These are phyloP conservation scores for Terfezia boudieri DNA, from an alignment of 495 filamentous ascomycete species.

Conservation along the genomic window DNA sequence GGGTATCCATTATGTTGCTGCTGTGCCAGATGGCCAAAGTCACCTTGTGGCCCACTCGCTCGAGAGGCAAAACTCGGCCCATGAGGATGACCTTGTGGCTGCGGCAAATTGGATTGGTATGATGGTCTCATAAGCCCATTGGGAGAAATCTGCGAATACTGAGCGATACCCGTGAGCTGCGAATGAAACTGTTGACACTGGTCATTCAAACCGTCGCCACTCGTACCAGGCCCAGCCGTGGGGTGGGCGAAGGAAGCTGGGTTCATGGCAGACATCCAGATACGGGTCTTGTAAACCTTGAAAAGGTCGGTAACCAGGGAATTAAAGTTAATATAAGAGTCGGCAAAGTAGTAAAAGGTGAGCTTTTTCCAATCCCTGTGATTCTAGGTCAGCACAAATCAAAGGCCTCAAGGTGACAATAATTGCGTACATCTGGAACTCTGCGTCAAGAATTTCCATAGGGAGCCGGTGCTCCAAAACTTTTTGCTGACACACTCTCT, in stretches of 20 bases:
- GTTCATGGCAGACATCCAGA: conserved; percentile 99
- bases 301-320: conserved; percentile 89
- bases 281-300: conserved; percentile 95
- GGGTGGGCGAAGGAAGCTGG: conserved; percentile 91
- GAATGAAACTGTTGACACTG: conserved; percentile 9
- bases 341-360: conserved; percentile 96
- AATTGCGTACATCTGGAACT: conserved; percentile 78
- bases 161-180: conserved; percentile 8
- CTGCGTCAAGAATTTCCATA: conserved; percentile 98
- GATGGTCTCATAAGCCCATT: conserved; percentile 5
- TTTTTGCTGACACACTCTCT: conserved; percentile 87
- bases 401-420: not conserved
- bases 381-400: not conserved
- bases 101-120: conserved; percentile 11
- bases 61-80: conserved; percentile 13
- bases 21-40: conserved; percentile 15
- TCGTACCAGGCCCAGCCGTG: conserved; percentile 24
- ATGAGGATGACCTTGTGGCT: conserved; percentile 7
- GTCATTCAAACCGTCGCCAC: conserved; percentile 7
- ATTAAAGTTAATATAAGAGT: conserved; percentile 98
- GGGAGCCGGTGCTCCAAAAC: conserved; percentile 81
- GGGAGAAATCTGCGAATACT: conserved; percentile 2
- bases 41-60: conserved; percentile 10
- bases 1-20: conserved; percentile 15
- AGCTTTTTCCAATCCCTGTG: conserved; percentile 94